Evolutionary conservation across 2,329 filamentous ascomycete species (phyloP).

Genomic region (Aspergillus arachidicola): DNA sequence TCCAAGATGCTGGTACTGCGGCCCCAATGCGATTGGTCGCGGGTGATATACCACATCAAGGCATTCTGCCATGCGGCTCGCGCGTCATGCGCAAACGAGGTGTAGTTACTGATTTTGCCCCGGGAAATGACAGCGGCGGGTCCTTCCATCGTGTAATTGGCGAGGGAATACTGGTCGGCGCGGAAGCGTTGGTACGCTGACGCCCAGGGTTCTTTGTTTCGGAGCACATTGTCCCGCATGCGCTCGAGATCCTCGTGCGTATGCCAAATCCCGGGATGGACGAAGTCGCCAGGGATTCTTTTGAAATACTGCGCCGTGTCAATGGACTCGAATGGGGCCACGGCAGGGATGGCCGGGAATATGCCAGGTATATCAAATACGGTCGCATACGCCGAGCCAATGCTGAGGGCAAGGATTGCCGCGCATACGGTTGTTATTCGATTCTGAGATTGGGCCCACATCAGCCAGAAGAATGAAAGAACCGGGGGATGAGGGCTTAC

Average conservation of each 20-base stretch:
- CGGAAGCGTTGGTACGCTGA: conserved; percentile 37
- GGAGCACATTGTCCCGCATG: conserved; percentile 19
- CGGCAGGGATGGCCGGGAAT: neutral
- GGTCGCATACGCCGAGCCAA: neutral
- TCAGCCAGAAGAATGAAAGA: neutral
- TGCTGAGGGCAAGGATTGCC: neutral
- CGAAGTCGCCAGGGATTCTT: conserved; percentile 4
- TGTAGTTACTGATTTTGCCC: conserved; percentile 40
- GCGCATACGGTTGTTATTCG: neutral
- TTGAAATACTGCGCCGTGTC: conserved; percentile 15
- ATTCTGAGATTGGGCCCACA: neutral
- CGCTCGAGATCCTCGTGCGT: conserved; percentile 27
- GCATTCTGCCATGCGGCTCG: conserved; percentile 47
- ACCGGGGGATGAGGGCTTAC: neutral
- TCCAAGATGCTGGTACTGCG: conserved; percentile 41
- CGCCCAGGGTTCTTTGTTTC: conserved; percentile 27
- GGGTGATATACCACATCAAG: conserved; percentile 49
- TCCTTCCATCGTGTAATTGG: conserved; percentile 17
- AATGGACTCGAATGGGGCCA: neutral
- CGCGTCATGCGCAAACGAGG: conserved; percentile 38
- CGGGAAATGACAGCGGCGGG: conserved; percentile 18
- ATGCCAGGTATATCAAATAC: neutral
- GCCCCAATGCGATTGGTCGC: conserved; percentile 39
- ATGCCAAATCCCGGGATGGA: conserved; percentile 30
- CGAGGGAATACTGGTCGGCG: conserved; percentile 28